Evolutionary conservation across 2,329 filamentous ascomycete species (phyloP).

Genomic region (Colletotrichum orchidophilum): DNA sequence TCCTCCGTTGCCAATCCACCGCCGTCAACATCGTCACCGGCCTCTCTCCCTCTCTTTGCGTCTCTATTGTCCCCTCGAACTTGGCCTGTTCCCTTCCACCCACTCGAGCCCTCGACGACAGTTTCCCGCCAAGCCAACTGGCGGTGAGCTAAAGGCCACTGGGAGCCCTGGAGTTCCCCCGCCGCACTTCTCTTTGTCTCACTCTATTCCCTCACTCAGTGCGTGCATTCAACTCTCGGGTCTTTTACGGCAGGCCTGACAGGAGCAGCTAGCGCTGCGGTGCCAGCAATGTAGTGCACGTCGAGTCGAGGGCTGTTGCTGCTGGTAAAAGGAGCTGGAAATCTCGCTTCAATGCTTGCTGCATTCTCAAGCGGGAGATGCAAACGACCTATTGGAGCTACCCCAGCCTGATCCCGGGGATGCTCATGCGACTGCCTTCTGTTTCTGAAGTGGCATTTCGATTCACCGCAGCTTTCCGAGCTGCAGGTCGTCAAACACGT

Average conservation of each 20-base stretch:
- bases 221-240: neutral
- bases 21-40: neutral
- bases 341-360: constrained; percentile 26
- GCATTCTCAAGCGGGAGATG: constrained; percentile 5
- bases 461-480: constrained; percentile 5
- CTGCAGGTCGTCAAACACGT: neutral
- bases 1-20: constrained; percentile 2
- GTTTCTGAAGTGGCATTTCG: constrained; percentile 11
- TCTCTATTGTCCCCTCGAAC: neutral
- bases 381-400: neutral
- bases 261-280: neutral
- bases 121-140: constrained; percentile 29
- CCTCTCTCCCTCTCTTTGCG: neutral
- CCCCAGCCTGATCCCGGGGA: constrained; percentile 4
- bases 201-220: constrained; percentile 10
- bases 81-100: neutral
- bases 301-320: neutral
- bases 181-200: neutral
- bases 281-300: constrained; percentile 1
- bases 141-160: constrained; percentile 26
- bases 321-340: constrained; percentile 12
- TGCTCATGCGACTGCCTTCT: constrained; percentile 29
- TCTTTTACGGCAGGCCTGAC: constrained; percentile 7
- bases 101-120: constrained; percentile 10
- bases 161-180: constrained; percentile 16